These are phyloP conservation scores for Arxiozyma bovina DNA, from an alignment of 1,139 yeast genomes.

Conservation along the genomic window DNA sequence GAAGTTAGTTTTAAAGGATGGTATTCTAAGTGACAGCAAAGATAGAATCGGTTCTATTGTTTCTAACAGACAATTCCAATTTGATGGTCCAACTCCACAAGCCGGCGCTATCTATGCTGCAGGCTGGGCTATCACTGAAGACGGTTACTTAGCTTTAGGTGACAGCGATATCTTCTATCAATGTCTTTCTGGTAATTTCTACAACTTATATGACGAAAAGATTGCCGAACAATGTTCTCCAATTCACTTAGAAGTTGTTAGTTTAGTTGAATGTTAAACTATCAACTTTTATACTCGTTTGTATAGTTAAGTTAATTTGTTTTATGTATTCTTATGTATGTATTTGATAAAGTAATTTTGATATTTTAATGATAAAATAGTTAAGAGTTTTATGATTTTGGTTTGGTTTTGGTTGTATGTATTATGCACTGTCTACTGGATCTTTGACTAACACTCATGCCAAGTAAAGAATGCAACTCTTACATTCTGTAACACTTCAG, in stretches of 20 bases:
- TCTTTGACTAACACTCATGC: not conserved
- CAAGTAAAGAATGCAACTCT: not conserved
- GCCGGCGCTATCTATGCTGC: constrained; percentile 78
- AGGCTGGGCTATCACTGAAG: constrained; percentile 61
- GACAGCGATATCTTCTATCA: constrained; percentile 53
- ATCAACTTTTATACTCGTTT: not conserved
- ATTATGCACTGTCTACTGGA: no score
- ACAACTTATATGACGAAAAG: constrained; percentile 69
- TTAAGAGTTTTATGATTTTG: no score
- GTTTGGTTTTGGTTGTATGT: not conserved
- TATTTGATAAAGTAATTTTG: not conserved
- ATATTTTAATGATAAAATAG: no score
- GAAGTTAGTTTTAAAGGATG: constrained; percentile 45
- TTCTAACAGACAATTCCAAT: constrained; percentile 81
- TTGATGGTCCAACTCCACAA: constrained; percentile 85
- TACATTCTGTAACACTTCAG: no score
- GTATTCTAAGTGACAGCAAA: constrained; percentile 48
- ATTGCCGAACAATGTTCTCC: constrained; percentile 58
- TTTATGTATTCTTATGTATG: not conserved
- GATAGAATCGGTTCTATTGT: constrained; percentile 79
- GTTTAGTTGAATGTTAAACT: constrained; percentile 51
- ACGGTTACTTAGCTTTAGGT: constrained; percentile 66
- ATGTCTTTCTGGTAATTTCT: constrained; percentile 72
- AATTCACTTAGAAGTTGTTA: constrained; percentile 56
- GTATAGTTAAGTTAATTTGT: not conserved